Evolutionary conservation across 495 filamentous ascomycete species (phyloP), one percentile per base, ranked within the genome.

Genomic region (Pyrenula massariospora): DNA sequence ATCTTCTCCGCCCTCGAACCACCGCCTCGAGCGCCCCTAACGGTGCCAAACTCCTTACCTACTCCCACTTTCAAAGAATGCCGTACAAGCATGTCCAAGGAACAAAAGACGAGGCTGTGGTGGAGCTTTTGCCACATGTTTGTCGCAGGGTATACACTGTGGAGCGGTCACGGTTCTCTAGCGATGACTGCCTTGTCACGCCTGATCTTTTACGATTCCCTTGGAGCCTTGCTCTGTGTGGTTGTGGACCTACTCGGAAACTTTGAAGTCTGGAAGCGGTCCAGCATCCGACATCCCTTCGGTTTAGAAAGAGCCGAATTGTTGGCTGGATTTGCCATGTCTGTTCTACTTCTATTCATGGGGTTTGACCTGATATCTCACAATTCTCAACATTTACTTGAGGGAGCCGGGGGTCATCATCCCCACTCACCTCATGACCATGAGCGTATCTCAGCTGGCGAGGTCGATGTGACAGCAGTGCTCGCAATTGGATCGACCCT

Each of bases 201-300:
- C 62, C 75, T 98, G 54, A 87, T 97, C 54, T 82, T 96, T 65
- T 98, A 95, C 66, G 93, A 98, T 69, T 91, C 92, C 10, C 77
- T 95, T 1, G 89, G 89, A 12, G 93, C 93, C 15, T 82, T 88
- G 51, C 83, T 98, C n/a, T 97, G 92, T 64, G 91, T 96, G 1
- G 84, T 78, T 1, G 93, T 97, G 50, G 93, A 97, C 64, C 88
- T 97, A 0, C 77, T 95, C 25, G 81, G 86, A 25, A 97, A 97
- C 68, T 98, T 98, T 62, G 92, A 96, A 65, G 92, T 96, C 2
- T 97, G 94, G 94, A 91, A 89, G 57, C 81, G 93, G 48, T 91
- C 88, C 54, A 91, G 83, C 59, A 88, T 98, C 57, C 84, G 88
- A 2, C 91, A 97, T 70, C 94, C 93, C 3, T 98, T 98, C 66